Percentiles rank a stretch among this genome's conserved stretches.
These are phyloP conservation scores for Penicillium arizonense DNA, from an alignment of 495 filamentous ascomycete species.

Conservation along the genomic window DNA sequence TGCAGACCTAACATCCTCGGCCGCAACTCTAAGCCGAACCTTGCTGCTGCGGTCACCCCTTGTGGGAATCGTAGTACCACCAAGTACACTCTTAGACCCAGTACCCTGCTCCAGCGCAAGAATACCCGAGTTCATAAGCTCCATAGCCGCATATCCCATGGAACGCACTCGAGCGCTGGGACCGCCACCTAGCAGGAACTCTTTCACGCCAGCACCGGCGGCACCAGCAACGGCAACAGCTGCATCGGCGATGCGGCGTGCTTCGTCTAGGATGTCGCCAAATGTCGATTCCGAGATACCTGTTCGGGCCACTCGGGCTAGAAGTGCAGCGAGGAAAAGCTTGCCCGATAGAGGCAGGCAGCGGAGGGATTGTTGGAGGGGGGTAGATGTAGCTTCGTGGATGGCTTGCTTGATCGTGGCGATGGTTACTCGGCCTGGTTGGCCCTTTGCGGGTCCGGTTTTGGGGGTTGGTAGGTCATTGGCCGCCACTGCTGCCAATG, in stretches of 20 bases:
- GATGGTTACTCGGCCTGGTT: conserved; percentile 73
- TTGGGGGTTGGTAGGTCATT: conserved; percentile 12
- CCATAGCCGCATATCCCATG: conserved; percentile 70
- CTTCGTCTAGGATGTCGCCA: conserved; percentile 90
- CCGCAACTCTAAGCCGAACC: conserved; percentile 77
- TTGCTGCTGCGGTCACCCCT: conserved; percentile 83
- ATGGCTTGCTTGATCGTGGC: conserved; percentile 91
- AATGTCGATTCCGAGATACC: conserved; percentile 84
- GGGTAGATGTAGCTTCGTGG: conserved; percentile 88
- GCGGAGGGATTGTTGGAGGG: conserved; percentile 83
- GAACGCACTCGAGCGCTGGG: conserved; percentile 58
- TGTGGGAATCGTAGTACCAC: conserved; percentile 41
- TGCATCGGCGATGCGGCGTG: conserved; percentile 66
- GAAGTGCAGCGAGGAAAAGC: conserved; percentile 76
- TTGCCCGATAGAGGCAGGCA: conserved; percentile 78
- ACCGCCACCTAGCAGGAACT: conserved; percentile 43
- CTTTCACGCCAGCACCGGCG: conserved; percentile 38
- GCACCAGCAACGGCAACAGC: conserved; percentile 46
- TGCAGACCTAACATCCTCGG: conserved; percentile 86
- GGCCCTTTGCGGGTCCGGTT: conserved; percentile 23
- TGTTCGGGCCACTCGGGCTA: conserved; percentile 74
- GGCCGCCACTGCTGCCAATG: conserved; percentile 13
- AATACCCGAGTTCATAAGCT: conserved; percentile 83
- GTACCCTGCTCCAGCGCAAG: conserved; percentile 70
- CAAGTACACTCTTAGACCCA: conserved; percentile 29